These are phyloP conservation scores for Hippophae gyantsensis DNA, from an alignment of 306 rosid species.

Conservation along the genomic window DNA sequence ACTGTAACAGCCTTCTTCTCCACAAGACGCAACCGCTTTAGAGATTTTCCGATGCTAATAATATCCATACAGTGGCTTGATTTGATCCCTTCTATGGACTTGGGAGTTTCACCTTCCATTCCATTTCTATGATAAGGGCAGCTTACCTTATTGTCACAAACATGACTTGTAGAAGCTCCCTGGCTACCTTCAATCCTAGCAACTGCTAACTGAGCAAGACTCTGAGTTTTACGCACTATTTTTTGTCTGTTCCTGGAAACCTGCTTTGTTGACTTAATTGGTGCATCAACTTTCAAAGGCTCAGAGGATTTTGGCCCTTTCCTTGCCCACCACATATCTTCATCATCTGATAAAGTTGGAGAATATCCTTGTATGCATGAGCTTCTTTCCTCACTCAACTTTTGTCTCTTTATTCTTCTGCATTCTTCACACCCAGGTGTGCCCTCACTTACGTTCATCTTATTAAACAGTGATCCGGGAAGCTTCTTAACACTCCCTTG, in stretches of 20 bases:
- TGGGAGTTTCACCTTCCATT: slow-evolving; percentile 51
- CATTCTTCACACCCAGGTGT: slow-evolving; percentile 97
- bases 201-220: slow-evolving; percentile 83
- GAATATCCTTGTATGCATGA: slow-evolving; percentile 43
- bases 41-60: slow-evolving; percentile 55
- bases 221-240: slow-evolving; percentile 63
- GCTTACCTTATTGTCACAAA: slow-evolving; percentile 70
- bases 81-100: slow-evolving; percentile 43
- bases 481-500: slow-evolving; percentile 49
- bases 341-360: slow-evolving; percentile 55
- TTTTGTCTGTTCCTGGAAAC: slow-evolving; percentile 63
- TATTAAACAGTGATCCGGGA: slow-evolving; percentile 31
- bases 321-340: slow-evolving; percentile 82
- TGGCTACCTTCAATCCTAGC: slow-evolving; percentile 95
- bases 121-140: slow-evolving; percentile 77
- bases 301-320: slow-evolving; percentile 62
- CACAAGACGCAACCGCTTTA: slow-evolving; percentile 58
- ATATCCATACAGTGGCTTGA: slow-evolving; percentile 41
- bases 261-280: slow-evolving; percentile 55
- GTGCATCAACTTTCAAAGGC: slow-evolving; percentile 61
- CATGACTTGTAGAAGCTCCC: slow-evolving; percentile 97
- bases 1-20: slow-evolving; percentile 66
- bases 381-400: slow-evolving; percentile 61
- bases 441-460: slow-evolving; percentile 53
- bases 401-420: slow-evolving; percentile 72